These are phyloP conservation scores for Talaromyces proteolyticus DNA, from an alignment of 495 filamentous ascomycete genomes.

Conservation along the genomic window DNA sequence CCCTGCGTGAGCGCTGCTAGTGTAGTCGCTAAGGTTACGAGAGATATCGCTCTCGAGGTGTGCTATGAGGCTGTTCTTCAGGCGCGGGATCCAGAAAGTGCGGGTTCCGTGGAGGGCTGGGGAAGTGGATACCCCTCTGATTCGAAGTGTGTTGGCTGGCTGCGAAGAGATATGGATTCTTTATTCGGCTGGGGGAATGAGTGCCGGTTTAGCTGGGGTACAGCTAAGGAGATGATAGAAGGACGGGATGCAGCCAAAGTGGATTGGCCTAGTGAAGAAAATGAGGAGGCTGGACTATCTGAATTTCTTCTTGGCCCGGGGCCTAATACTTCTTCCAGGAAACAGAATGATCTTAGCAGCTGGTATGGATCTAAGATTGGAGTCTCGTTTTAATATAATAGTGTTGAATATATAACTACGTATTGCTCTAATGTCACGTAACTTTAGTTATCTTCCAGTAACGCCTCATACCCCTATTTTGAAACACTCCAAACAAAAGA, in stretches of 20 bases:
- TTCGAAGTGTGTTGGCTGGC: conserved; percentile 70
- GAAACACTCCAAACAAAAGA: neutral
- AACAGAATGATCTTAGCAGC: conserved; percentile 25
- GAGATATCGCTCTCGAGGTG: conserved; percentile 81
- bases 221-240: conserved; percentile 89
- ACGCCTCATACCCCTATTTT: no score
- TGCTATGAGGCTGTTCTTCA: conserved; percentile 49
- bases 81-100: neutral
- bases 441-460: no score
- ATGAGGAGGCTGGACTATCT: conserved; percentile 62
- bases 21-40: conserved; percentile 92
- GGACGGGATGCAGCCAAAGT: conserved; percentile 56
- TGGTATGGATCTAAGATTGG: conserved; percentile 34
- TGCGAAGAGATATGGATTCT: conserved; percentile 81
- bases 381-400: neutral
- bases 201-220: conserved; percentile 92
- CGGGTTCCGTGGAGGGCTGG: conserved; percentile 44
- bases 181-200: conserved; percentile 94
- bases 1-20: conserved; percentile 90
- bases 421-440: no score
- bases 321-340: conserved; percentile 14
- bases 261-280: conserved; percentile 77
- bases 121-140: conserved; percentile 94
- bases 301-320: conserved; percentile 57
- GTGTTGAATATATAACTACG: no score